Base-by-base conservation (phyloP, 257 asterid genomes). In the Solanum arcanum region DNA sequence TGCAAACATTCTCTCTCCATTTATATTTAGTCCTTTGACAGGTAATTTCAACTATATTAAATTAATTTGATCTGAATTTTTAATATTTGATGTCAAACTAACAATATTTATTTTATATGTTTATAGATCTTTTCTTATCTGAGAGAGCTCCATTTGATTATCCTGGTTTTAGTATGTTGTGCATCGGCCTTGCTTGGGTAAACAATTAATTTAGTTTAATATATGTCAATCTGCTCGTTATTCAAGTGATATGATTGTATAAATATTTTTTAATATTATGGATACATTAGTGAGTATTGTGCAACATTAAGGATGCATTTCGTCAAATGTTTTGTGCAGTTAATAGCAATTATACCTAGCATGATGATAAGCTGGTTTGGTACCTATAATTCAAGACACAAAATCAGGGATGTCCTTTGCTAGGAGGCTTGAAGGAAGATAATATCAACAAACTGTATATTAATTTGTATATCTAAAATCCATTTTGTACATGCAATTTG, bases 151-250 rank as follows among this genome's bases (percentile, higher is more conserved):
- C 91, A 7, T 83, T 87, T 33, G 15, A 86, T 59, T 89, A 77
- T 81, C 87, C 87, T 44, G 90, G 90, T 13, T 89, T 89, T 87
- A 87, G 91, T 82, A 85, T 87, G 77, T 62, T 87, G 9, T 89
- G 88, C 60, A 76, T 85, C 35, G 91, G 90, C 75, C 75, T 89
- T 74, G 74, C 89, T 49, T 89, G 88, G 88, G 91, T 89, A 87
- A 84, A 82, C 44, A 86, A 29, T 23, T 52, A 11, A 1, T 11
- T 75, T 76, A 25, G 35, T 62, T 66, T 0, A 66, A 25, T 5
- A 77, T 76, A 13, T 14, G 35, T n/a, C 39, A 42, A 76, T 35
- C 12, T 74, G 31, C n/a, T 23, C 18, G 6, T 75, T 42, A 2
- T 13, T 78, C 25, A 47, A 33, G 20, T 80, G 7, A 1, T 80